These are phyloP conservation scores for Syzygium syzygioides DNA, from an alignment of 441 rosid genomes.

Conservation along the genomic window DNA sequence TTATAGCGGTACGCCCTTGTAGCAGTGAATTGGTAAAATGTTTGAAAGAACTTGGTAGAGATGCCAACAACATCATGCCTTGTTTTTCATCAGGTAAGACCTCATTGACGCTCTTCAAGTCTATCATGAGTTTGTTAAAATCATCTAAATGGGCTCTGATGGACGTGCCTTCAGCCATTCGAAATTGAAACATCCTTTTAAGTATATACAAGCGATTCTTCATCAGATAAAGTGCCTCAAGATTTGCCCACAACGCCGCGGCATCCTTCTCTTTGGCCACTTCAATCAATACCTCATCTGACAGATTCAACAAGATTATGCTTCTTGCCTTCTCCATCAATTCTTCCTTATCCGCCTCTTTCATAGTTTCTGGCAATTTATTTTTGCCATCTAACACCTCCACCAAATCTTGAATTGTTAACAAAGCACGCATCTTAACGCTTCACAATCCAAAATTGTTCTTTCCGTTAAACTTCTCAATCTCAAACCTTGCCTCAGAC, in stretches of 20 bases:
- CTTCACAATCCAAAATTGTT: background rate
- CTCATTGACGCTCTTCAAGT: background rate
- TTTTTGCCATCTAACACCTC: background rate
- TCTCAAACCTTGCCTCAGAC: background rate
- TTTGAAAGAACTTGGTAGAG: background rate
- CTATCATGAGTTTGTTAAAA: background rate
- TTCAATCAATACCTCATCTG: background rate
- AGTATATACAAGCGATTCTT: background rate
- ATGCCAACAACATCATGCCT: background rate
- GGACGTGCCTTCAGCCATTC: background rate
- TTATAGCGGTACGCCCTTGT: fast-evolving
- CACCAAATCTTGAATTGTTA: background rate
- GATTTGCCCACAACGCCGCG: background rate
- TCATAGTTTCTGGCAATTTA: background rate
- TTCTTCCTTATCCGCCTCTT: fast-evolving
- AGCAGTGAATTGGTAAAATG: background rate
- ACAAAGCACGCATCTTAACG: background rate
- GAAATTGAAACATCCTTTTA: background rate
- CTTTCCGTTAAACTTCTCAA: background rate
- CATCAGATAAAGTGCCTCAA: background rate
- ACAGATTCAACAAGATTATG: background rate
- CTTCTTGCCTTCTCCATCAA: background rate
- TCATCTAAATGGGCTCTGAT: background rate
- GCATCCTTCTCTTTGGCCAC: background rate
- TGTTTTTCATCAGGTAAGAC: background rate